Evolutionary conservation across 345 rosid species (phyloP), one percentile per base, ranked within the genome.

Genomic region (Rubroshorea leprosula): DNA sequence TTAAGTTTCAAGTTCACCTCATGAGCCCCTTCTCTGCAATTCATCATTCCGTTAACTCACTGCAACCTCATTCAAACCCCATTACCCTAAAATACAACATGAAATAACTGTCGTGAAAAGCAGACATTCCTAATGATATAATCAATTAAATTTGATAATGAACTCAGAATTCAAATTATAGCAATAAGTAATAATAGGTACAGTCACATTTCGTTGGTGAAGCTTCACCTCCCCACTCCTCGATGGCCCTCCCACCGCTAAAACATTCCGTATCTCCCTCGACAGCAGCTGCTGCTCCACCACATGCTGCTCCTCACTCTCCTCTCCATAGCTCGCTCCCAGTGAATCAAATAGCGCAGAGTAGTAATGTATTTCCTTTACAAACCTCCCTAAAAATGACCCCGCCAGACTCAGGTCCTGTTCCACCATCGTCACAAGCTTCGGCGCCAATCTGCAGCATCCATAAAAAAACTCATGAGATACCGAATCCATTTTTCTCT

Each of bases 281-380:
- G 99, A 93, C 6, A 93, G 74, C 47, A 93, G 76, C 77, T 89
- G 99, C 66, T 93, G 99, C 72, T 93, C 99, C 55, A 93, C 99
- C 5, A 83, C 94, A 19, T 93, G 97, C 55, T 97, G 76, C 79
- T 93, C 96, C 72, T 93, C 97, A 61, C 97, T 89, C 80, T 93
- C 99, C 66, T 93, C 99, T 0, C 95, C 96, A 25, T 87, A 85
- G 75, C 97, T 87, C 0, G 99, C 97, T 18, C 99, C 99, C 0
- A 93, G 68, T 0, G 99, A 93, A 51, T 93, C 99, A 21, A 93
- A 93, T 47, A 93, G 59, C 0, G 99, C 99, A 0, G 99, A 93
- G 74, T 93, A 93, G 76, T 93, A 93, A 74, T 93, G 99, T 61
- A 93, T 87, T 2, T 97, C 99, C 66, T 93, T 97, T 64, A 93